Evolutionary conservation across 2,329 filamentous ascomycete genomes (phyloP).

Genomic region (Alternaria sp.): DNA sequence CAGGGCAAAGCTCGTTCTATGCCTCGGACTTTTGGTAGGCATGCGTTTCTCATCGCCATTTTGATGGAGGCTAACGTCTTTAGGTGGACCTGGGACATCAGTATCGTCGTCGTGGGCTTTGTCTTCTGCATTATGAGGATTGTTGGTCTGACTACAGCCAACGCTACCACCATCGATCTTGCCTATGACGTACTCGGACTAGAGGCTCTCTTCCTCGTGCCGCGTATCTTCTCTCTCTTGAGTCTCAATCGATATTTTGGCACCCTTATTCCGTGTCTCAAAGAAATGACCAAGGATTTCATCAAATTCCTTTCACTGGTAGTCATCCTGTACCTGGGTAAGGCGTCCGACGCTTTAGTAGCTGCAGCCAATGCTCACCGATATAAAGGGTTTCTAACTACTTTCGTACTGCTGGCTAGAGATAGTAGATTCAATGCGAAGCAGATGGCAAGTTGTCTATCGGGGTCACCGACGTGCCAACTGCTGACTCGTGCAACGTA

Average conservation of each 20-base stretch:
- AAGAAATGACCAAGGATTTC: conserved; percentile 94
- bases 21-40: conserved; percentile 45
- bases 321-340: conserved; percentile 78
- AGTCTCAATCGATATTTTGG: conserved; percentile 91
- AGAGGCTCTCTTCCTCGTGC: conserved; percentile 88
- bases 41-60: conserved; percentile 57
- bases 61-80: not conserved
- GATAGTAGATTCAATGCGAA: conserved; percentile 65
- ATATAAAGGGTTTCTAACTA: conserved; percentile 76
- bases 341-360: not conserved
- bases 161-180: conserved; percentile 70
- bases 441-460: conserved; percentile 60
- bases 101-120: conserved; percentile 74
- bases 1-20: conserved; percentile 75
- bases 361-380: not conserved
- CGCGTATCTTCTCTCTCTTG: conserved; percentile 82
- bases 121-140: conserved; percentile 73
- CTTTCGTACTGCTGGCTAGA: conserved; percentile 78
- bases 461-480: no score
- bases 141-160: conserved; percentile 68
- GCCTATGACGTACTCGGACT: conserved; percentile 90
- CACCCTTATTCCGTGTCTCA: conserved; percentile 85
- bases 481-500: conserved; percentile 21
- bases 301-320: conserved; percentile 81
- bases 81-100: conserved; percentile 36